Base-by-base conservation (phyloP, 2,329 filamentous ascomycete genomes). In the Cladophialophora yegresii region DNA sequence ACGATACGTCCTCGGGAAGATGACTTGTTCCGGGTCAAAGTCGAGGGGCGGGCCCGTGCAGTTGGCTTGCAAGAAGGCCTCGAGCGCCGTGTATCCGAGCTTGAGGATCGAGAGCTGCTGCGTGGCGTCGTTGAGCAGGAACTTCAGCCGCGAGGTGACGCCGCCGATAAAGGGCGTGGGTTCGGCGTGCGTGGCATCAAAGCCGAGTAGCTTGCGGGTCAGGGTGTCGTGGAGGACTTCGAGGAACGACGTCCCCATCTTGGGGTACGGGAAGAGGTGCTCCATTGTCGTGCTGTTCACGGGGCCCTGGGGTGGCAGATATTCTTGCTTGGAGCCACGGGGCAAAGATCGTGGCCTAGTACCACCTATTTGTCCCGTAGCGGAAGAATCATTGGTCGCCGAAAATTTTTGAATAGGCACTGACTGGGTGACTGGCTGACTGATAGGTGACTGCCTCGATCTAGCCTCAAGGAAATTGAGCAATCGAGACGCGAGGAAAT, bases 11-110 rank as follows among this genome's bases (percentile, higher is more conserved):
- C 72, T 58, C 4, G 83, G 82, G 3, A 89, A 72, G 5, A 88
- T 68, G 1, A 79, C 68, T 12, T 82, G 77, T 3, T 82, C 77
- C 2, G 83, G 77, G 26, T 77, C 77, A 72, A 87, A 88, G 0
- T 81, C 78, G n/a, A 96, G 80, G 0, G 92, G 88, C 0, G 93
- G 93, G 0, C 93, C 93, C 3, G 93, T 96, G 60, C 96, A 90
- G 74, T 92, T 96, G 0, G 87, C 87, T 75, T 97, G 93, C 16
- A 96, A 77, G 74, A 96, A 97, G 10, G 88, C 85, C 72, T 91
- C 84, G 10, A 96, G 82, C 1, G 89, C 85, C 1, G 89, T 87
- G 54, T 91, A 79, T 9, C 87, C 90, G 36, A 89, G 79, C 51
- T 85, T 79, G 60, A 86, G 68, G 7, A 82, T 66, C 55, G 77